phyloP scores from a whole-genome alignment of 257 asterid genomes.

The Agastache rugosa region DNA sequence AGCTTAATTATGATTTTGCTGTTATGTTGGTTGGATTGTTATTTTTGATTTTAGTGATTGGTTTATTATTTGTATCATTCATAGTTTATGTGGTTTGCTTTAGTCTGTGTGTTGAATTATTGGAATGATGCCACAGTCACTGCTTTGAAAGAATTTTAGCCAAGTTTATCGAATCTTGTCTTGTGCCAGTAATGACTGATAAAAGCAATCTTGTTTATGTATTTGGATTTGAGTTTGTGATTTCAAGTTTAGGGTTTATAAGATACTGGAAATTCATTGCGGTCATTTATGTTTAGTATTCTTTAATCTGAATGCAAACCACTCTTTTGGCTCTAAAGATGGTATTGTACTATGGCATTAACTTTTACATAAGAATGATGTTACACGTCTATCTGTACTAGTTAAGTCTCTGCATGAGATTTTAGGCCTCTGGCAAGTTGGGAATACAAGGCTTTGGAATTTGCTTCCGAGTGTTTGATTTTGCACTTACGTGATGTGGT shows the following conservation, averaged over 20 bases:
- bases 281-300: neutral
- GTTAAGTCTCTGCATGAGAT: neutral
- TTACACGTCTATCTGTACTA: neutral
- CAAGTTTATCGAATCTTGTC: too few species aligned
- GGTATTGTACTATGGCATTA: neutral
- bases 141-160: neutral
- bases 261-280: neutral
- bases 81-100: neutral
- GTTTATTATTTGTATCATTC: neutral
- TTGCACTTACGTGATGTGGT: constrained; percentile 8
- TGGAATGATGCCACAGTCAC: neutral
- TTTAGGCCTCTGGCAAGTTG: neutral
- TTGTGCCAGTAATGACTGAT: too few species aligned
- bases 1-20: neutral
- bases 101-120: neutral
- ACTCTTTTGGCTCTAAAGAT: neutral
- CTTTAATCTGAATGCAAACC: neutral
- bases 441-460: neutral
- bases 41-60: neutral
- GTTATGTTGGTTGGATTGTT: neutral
- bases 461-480: neutral
- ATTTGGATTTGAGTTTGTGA: neutral
- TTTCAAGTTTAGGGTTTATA: neutral
- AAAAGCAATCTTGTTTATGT: neutral
- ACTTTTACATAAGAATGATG: neutral